These are phyloP conservation scores for Fonsecaea nubica DNA, from an alignment of 2,329 filamentous ascomycete genomes.

Conservation along the genomic window DNA sequence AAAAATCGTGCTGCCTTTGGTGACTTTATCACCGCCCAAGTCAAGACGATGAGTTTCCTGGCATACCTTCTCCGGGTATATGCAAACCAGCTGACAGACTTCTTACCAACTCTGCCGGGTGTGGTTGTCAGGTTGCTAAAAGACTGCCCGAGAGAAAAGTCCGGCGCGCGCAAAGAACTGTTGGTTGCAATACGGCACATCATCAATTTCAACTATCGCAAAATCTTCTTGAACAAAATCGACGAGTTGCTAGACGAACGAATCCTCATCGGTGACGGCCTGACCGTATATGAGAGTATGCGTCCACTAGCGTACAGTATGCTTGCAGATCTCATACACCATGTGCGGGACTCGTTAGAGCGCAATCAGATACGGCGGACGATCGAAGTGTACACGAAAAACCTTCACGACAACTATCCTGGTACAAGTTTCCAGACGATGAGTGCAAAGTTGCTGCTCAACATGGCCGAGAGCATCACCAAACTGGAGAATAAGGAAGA, in stretches of 20 bases:
- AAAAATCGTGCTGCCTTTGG: conserved; percentile 93
- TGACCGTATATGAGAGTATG: conserved; percentile 97
- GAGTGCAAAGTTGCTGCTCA: conserved; percentile 95
- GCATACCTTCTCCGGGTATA: conserved; percentile 92
- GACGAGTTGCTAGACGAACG: conserved; percentile 93
- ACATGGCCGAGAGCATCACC: conserved; percentile 98
- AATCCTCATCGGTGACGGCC: conserved; percentile 90
- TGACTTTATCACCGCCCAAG: conserved; percentile 96
- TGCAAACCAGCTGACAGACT: conserved; percentile 83
- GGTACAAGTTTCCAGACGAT: conserved; percentile 99
- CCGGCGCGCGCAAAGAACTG: conserved; percentile 89
- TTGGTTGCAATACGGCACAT: conserved; percentile 97
- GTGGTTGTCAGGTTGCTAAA: conserved; percentile 90
- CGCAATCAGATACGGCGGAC: conserved; percentile 94
- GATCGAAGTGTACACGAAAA: conserved; percentile 95
- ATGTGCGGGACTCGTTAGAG: conserved; percentile 86
- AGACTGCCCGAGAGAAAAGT: conserved; percentile 94
- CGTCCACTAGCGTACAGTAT: conserved; percentile 95
- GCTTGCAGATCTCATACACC: conserved; percentile 96
- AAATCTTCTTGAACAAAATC: conserved; percentile 92
- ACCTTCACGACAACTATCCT: conserved; percentile 92
- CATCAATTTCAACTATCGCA: conserved; percentile 98
- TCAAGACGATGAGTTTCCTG: conserved; percentile 98
- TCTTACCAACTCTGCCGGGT: conserved; percentile 80
- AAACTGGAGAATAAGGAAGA: conserved; percentile 92